A percentile compares a stretch with the other conserved stretches of the same genome.
These are phyloP conservation scores for Colletotrichum lupini DNA, from an alignment of 2,329 filamentous ascomycete species.

Conservation along the genomic window DNA sequence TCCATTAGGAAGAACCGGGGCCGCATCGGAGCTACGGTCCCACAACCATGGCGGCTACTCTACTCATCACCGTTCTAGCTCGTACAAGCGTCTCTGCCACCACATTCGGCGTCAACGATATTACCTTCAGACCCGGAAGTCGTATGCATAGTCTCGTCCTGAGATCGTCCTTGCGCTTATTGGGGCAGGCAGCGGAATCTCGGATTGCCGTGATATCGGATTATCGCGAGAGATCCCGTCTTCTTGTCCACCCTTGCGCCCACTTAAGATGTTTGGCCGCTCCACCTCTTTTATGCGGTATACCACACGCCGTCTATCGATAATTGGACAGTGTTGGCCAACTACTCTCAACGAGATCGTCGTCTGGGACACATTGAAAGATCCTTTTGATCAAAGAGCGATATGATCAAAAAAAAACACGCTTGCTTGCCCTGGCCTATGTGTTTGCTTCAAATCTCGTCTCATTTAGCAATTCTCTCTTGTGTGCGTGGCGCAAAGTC, in stretches of 20 bases:
- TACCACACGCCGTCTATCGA: neutral
- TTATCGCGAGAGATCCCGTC: neutral
- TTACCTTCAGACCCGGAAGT: neutral
- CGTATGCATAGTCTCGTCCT: neutral
- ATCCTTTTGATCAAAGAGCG: neutral
- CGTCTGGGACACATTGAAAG: conserved; percentile 1
- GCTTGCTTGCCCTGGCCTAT: neutral
- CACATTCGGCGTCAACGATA: neutral
- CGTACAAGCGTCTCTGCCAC: neutral
- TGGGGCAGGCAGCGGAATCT: neutral
- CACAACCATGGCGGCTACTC: conserved; percentile 7
- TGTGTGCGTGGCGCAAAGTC: conserved; percentile 11
- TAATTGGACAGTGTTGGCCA: neutral
- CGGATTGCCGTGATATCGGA: neutral
- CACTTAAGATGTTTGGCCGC: conserved; percentile 6
- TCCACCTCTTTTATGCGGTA: neutral
- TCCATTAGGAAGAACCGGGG: neutral
- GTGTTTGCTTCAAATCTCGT: neutral
- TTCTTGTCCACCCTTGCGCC: conserved; percentile 2
- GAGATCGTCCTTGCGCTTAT: neutral
- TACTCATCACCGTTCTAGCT: conserved; percentile 13
- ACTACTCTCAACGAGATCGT: neutral
- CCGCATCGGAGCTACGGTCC: neutral
- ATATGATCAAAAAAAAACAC: neutral
- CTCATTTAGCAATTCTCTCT: neutral